A percentile compares a stretch with the other conserved stretches of the same genome.
Evolutionary conservation across 1,139 yeast genomes (phyloP).

Genomic region (Kodamaea sp.): DNA sequence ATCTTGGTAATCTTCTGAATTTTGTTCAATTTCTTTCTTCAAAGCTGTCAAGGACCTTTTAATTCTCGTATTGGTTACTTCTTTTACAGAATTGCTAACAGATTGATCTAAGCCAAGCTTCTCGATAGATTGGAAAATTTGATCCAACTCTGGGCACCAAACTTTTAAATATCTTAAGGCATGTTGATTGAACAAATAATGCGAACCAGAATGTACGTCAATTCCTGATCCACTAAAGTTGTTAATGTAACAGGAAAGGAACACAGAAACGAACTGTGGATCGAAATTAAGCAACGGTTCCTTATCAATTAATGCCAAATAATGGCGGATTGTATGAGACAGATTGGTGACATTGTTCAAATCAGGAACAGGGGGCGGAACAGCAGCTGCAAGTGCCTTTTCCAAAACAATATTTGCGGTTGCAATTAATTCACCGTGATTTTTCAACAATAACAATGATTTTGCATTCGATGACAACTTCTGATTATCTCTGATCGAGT

Average conservation of each 20-base stretch:
- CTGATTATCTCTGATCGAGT: slow-evolving; percentile 14
- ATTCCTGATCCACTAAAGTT: slow-evolving; percentile 27
- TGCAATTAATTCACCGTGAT: slow-evolving; percentile 27
- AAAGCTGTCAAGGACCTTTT: slow-evolving; percentile 8
- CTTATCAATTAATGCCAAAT: slow-evolving; percentile 14
- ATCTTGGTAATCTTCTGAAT: too few relatives aligned
- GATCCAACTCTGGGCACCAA: slow-evolving; percentile 35
- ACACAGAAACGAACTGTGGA: slow-evolving; percentile 28
- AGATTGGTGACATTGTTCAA: slow-evolving; percentile 18
- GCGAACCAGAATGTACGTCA: slow-evolving; percentile 24
- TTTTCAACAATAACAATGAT: slow-evolving; percentile 21
- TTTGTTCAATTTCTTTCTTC: background rate
- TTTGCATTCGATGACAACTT: slow-evolving; percentile 20
- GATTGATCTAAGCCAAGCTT: background rate
- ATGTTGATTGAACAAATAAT: slow-evolving; percentile 28
- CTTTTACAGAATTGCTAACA: slow-evolving; percentile 8
- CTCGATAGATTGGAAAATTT: slow-evolving; percentile 17
- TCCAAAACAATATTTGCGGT: slow-evolving; percentile 28
- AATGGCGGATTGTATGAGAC: slow-evolving; percentile 12
- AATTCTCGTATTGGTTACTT: slow-evolving; percentile 17
- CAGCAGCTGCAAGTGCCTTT: slow-evolving; percentile 27
- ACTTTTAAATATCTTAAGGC: slow-evolving; percentile 27
- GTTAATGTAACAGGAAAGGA: slow-evolving; percentile 30
- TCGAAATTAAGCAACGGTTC: slow-evolving; percentile 27
- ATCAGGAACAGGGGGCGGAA: slow-evolving; percentile 35